Evolutionary conservation across 2,329 filamentous ascomycete genomes (phyloP).

Genomic region (Microsporum audouinii): DNA sequence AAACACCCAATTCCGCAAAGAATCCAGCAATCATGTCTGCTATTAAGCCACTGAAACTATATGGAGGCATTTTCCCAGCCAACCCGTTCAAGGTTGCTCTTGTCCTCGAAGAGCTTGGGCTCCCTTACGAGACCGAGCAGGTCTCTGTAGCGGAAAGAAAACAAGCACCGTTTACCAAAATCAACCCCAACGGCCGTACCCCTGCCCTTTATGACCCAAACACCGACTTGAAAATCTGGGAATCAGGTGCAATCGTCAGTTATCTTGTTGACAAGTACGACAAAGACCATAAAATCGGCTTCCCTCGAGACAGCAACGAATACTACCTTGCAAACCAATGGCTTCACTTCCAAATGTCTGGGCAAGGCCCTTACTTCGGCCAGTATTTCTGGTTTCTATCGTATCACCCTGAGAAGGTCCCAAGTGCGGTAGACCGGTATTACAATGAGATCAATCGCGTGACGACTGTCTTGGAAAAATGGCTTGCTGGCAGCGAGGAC

Average conservation of each 20-base stretch:
- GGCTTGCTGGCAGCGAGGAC: conserved; percentile 19
- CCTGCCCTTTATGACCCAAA: conserved; percentile 38
- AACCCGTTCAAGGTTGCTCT: conserved; percentile 17
- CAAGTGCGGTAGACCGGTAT: conserved; percentile 38
- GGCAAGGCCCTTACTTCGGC: conserved; percentile 31
- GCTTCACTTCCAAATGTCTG: conserved; percentile 34
- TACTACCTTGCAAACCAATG: conserved; percentile 32
- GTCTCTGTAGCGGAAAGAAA: conserved; percentile 5
- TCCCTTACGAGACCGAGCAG: conserved; percentile 9
- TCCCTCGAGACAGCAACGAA: conserved; percentile 25
- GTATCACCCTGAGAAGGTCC: conserved; percentile 34
- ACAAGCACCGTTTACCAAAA: conserved; percentile 16
- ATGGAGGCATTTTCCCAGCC: conserved; percentile 9
- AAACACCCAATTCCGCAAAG: neutral
- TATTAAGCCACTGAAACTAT: conserved; percentile 16
- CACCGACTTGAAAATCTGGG: conserved; percentile 38
- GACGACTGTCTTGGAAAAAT: conserved; percentile 35
- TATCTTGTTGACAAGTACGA: conserved; percentile 38
- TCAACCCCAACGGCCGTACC: conserved; percentile 23
- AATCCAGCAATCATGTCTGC: conserved; percentile 1
- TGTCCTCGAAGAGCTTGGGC: conserved; percentile 13
- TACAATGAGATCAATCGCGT: conserved; percentile 38
- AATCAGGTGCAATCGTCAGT: conserved; percentile 41
- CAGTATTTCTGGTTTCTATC: conserved; percentile 30
- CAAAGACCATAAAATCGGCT: conserved; percentile 32